These are phyloP conservation scores for Diaporthe humulicola DNA, from an alignment of 2,329 filamentous ascomycete genomes.

Conservation along the genomic window DNA sequence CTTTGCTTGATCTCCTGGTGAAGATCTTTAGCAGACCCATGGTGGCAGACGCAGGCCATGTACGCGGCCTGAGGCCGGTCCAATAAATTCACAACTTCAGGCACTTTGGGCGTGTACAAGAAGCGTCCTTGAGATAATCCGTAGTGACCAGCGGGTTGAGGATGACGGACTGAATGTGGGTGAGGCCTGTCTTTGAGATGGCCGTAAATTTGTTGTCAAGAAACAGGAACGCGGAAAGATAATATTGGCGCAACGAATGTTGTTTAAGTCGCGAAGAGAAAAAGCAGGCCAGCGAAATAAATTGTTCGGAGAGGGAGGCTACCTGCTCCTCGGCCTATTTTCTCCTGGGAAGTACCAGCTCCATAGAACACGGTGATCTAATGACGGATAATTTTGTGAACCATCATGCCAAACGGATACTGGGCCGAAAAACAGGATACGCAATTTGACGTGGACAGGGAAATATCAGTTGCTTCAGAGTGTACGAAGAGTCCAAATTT, in stretches of 20 bases:
- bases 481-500: neutral
- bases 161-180: neutral
- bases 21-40: slow-evolving; percentile 55
- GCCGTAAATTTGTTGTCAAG: neutral
- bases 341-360: slow-evolving; percentile 3
- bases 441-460: neutral
- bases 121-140: neutral
- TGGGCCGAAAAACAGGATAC: neutral
- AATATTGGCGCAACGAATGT: slow-evolving; percentile 5
- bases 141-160: neutral
- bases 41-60: slow-evolving; percentile 38
- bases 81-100: neutral
- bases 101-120: neutral
- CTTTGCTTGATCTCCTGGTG: slow-evolving; percentile 46
- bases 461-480: neutral
- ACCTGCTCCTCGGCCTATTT: neutral
- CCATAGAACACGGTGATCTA: neutral
- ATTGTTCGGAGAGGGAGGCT: neutral
- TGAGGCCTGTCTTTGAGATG: neutral
- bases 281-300: neutral
- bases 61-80: neutral
- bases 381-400: slow-evolving; percentile 14
- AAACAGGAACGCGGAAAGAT: neutral
- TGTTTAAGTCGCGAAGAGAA: slow-evolving; percentile 2
- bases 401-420: slow-evolving; percentile 14